Evolutionary conservation across 108 stramenopile genomes (phyloP).

Genomic region (Fragilaria crotonensis): DNA sequence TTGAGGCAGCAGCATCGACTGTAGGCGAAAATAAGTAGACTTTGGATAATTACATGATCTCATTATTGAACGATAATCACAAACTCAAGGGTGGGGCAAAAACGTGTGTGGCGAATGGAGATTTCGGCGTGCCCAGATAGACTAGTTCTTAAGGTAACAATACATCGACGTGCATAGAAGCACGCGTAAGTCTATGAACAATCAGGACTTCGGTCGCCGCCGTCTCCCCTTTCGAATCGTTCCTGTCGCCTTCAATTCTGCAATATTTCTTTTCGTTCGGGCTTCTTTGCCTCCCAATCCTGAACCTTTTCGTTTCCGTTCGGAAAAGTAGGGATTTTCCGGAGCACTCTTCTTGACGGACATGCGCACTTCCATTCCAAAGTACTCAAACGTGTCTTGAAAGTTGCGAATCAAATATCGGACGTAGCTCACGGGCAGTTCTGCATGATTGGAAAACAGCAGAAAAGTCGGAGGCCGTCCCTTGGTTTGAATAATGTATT

Average conservation of each 20-base stretch:
- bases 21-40: no score
- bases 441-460: constrained; percentile 66
- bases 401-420: constrained; percentile 74
- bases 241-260: constrained; percentile 34
- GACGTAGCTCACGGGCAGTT: constrained; percentile 56
- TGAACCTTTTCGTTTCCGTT: constrained; percentile 14
- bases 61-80: no score
- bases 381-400: constrained; percentile 77
- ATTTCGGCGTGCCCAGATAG: no score
- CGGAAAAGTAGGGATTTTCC: constrained; percentile 56
- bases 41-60: no score
- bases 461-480: constrained; percentile 86
- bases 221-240: constrained; percentile 13
- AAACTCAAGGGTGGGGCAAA: no score
- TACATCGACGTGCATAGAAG: no score
- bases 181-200: no score
- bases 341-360: constrained; percentile 60
- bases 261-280: constrained; percentile 43
- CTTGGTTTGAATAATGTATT: constrained; percentile 83
- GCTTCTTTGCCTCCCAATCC: constrained; percentile 49
- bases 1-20: no score
- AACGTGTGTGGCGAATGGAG: no score
- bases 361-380: constrained; percentile 77
- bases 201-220: no score
- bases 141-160: no score